These are phyloP conservation scores for Angomonas ambiguus DNA, from an alignment of 208 protist species.

Conservation along the genomic window DNA sequence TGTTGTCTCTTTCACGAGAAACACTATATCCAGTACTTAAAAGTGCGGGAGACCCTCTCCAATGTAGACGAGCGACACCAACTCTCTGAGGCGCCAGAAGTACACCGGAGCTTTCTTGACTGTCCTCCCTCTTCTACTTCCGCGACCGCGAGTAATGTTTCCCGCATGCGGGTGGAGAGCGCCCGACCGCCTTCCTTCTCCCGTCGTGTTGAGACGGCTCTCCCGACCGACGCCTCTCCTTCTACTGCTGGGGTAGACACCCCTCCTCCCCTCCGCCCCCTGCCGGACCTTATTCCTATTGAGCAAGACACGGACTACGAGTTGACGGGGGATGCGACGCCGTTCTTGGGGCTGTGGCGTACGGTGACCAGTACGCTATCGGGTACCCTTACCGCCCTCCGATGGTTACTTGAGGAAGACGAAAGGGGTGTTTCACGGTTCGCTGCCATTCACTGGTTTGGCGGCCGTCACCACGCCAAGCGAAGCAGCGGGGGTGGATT, in stretches of 20 bases:
- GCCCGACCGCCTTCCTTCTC: conserved; percentile 5
- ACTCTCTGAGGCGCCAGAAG: conserved; percentile 5
- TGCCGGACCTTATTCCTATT: conserved; percentile 27
- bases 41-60: conserved; percentile 33
- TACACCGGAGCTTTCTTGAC: conserved; percentile 17
- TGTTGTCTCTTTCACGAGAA: conserved; percentile 32
- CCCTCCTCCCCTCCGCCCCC: conserved; percentile 6
- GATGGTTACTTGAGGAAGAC: conserved; percentile 19
- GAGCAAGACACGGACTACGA: conserved; percentile 23
- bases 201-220: background rate
- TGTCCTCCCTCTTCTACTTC: no score
- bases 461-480: conserved; percentile 94
- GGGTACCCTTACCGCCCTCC: conserved; percentile 37
- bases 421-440: no score
- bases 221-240: background rate
- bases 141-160: conserved; percentile 7
- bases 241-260: no score
- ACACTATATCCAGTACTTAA: conserved; percentile 35
- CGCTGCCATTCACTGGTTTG: conserved; percentile 97
- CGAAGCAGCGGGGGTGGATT: conserved; percentile 90
- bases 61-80: conserved; percentile 31
- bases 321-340: conserved; percentile 24
- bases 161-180: background rate
- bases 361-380: conserved; percentile 31
- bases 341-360: conserved; percentile 46